Base-by-base conservation (phyloP, 495 filamentous ascomycete genomes). In the Lophiostoma macrostomum region DNA sequence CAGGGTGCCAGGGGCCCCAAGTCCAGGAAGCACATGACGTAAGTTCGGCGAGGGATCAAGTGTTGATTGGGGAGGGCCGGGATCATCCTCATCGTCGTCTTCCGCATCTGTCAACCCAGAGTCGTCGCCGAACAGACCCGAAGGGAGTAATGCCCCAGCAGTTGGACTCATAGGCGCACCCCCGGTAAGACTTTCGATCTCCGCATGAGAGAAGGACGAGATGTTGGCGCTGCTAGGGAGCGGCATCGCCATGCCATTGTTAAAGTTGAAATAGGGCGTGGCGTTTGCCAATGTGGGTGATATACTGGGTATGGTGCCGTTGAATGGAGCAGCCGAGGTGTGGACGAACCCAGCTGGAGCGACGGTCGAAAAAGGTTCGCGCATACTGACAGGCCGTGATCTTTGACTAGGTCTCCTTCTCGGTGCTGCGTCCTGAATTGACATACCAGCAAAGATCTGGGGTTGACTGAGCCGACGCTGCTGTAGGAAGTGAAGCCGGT, bases 81-180 rank as follows among this genome's bases (percentile, higher is more conserved):
- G 47, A 23, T 53, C 61, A 41, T 53, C 38, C 18, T 60, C 58
- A 41, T 53, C 38, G n/a, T 60, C 58, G 22, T 57, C 53, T 23
- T 58, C 58, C 4, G 37, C 18, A 43, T 56, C 62, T 5, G 48
- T 63, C 36, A 44, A 24, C 14, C 50, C 59, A 0, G 50, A 41
- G 38, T 71, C 69, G 27, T 68, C 65, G 4, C 59, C 66, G 48
- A 73, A 65, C n/a, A 73, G 59, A 25, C 62, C 70, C 11, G 69
- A 68, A 2, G 70, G 70, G 7, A 73, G 50, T 10, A 73, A 58
- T 10, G 68, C 59, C 16, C 67, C 68, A 23, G 69, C 67, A 16
- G 66, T 59, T 8, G 70, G 70, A 41, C 60, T 65, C 68, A 71
- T 71, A 0, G 66, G 63, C 7, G 63, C 67, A n/a, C 66, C 69